Percentiles rank a stretch among this genome's conserved stretches.
Evolutionary conservation across 768 basidiomycete species (phyloP).

Genomic region (Termitomyces titanicus): DNA sequence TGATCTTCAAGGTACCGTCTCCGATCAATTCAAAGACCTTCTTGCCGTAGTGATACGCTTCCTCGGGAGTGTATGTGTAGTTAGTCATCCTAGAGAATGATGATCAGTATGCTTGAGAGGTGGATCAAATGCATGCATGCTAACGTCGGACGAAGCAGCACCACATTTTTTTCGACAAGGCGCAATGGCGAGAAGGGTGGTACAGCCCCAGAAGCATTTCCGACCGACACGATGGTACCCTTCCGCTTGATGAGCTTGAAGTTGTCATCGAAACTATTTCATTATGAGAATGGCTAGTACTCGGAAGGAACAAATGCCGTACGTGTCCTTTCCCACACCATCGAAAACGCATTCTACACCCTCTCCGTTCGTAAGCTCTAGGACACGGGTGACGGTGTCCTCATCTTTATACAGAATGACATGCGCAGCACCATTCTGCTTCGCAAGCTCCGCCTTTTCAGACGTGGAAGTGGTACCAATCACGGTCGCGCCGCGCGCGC

Average conservation of each 20-base stretch:
- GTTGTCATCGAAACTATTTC: conserved; percentile 67
- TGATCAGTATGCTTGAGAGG: not conserved
- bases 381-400: conserved; percentile 68
- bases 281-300: not conserved
- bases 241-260: conserved; percentile 82
- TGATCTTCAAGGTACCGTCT: conserved; percentile 58
- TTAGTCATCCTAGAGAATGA: conserved; percentile 51
- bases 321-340: conserved; percentile 97
- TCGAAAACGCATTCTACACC: conserved; percentile 89
- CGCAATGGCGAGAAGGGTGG: conserved; percentile 71
- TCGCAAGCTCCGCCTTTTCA: conserved; percentile 82
- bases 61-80: conserved; percentile 72
- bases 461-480: conserved; percentile 89
- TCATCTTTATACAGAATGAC: conserved; percentile 81
- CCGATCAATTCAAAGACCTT: conserved; percentile 62
- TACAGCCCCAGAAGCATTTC: conserved; percentile 88
- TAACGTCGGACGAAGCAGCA: conserved; percentile 76
- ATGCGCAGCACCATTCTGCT: conserved; percentile 76
- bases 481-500: conserved; percentile 75
- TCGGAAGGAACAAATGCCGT: conserved; percentile 25
- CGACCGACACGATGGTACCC: conserved; percentile 86
- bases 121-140: conserved; percentile 21
- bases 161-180: conserved; percentile 80
- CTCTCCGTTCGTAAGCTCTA: conserved; percentile 72
- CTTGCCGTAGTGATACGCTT: conserved; percentile 60